These are phyloP conservation scores for Vanderwaltozyma verrucispora DNA, from an alignment of 805 yeast genomes.

Conservation along the genomic window DNA sequence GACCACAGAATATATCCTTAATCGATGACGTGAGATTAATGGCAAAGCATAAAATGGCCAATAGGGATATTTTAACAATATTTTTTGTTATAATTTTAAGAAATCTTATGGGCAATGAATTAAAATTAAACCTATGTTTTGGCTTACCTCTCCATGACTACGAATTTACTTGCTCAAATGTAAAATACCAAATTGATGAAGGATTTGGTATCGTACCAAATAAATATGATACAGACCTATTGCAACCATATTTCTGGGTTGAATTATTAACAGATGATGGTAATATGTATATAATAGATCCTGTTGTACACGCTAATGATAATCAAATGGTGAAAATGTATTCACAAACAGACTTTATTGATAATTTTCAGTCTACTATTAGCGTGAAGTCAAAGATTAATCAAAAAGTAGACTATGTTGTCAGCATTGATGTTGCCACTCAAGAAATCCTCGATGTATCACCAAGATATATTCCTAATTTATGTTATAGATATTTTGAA, in stretches of 20 bases:
- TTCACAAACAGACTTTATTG: slow-evolving; percentile 4
- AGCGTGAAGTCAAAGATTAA: slow-evolving; percentile 2
- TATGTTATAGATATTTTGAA: slow-evolving; percentile 12
- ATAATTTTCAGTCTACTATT: slow-evolving; percentile 5
- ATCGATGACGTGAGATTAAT: slow-evolving; percentile 8
- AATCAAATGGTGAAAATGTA: slow-evolving; percentile 8
- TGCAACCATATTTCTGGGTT: slow-evolving; percentile 22
- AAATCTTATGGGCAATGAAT: slow-evolving; percentile 7
- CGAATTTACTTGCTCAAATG: slow-evolving; percentile 2
- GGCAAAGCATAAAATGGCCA: slow-evolving; percentile 16
- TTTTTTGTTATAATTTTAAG: slow-evolving; percentile 16
- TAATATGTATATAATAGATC: slow-evolving; percentile 16
- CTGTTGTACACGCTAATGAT: slow-evolving; percentile 13
- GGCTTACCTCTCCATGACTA: slow-evolving; percentile 16
- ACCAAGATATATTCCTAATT: slow-evolving; percentile 15
- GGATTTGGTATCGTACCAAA: slow-evolving; percentile 12
- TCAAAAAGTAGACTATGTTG: slow-evolving; percentile 14
- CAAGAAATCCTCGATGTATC: slow-evolving; percentile 13
- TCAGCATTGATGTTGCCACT: slow-evolving; percentile 6
- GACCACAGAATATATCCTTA: slow-evolving; percentile 6
- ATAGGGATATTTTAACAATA: slow-evolving; percentile 15
- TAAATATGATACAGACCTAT: slow-evolving; percentile 17
- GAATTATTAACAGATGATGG: slow-evolving; percentile 7
- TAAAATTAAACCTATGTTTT: slow-evolving; percentile 12
- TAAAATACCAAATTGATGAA: slow-evolving; percentile 1